phyloP scores from a whole-genome alignment of 2,329 filamentous ascomycete genomes.

The Dothideomycetidae sp. region DNA sequence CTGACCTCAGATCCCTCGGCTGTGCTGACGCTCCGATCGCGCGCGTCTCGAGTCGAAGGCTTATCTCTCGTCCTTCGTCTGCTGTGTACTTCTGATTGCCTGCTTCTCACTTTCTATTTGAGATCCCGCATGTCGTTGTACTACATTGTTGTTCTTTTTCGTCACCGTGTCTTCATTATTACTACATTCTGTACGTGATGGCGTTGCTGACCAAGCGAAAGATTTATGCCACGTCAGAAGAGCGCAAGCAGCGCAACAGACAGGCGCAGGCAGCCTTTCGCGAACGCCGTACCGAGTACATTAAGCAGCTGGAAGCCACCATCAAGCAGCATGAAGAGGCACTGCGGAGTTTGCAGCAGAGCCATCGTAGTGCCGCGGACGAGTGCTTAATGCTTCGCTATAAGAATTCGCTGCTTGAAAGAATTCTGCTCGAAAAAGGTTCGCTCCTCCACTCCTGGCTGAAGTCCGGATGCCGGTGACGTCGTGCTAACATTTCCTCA shows the following conservation, averaged over 20 bases:
- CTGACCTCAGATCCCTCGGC: too few relatives aligned
- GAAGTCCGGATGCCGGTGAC: not conserved
- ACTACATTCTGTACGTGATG: conserved; percentile 11
- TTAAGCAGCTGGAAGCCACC: conserved; percentile 94
- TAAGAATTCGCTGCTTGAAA: conserved; percentile 91
- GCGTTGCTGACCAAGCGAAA: conserved; percentile 34
- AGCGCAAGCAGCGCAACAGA: conserved; percentile 92
- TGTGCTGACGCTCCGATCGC: not conserved
- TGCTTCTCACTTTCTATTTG: conserved; percentile 2
- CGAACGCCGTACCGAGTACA: conserved; percentile 94
- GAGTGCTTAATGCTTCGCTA: conserved; percentile 97
- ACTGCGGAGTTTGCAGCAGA: conserved; percentile 80
- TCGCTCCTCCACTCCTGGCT: not conserved
- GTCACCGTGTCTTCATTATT: conserved; percentile 2
- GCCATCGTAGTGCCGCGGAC: conserved; percentile 84
- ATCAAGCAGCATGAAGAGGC: conserved; percentile 96
- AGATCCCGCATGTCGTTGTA: not conserved
- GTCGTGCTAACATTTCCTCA: conserved; percentile 26
- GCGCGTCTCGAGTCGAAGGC: not conserved
- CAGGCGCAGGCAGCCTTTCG: conserved; percentile 96
- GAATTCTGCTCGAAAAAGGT: conserved; percentile 95
- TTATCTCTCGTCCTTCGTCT: conserved; percentile 14
- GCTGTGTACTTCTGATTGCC: conserved; percentile 7
- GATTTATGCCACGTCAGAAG: conserved; percentile 98
- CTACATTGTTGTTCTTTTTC: conserved; percentile 3